These are phyloP conservation scores for Zygoascus flipseniorum DNA, from an alignment of 805 yeast genomes.

Conservation along the genomic window DNA sequence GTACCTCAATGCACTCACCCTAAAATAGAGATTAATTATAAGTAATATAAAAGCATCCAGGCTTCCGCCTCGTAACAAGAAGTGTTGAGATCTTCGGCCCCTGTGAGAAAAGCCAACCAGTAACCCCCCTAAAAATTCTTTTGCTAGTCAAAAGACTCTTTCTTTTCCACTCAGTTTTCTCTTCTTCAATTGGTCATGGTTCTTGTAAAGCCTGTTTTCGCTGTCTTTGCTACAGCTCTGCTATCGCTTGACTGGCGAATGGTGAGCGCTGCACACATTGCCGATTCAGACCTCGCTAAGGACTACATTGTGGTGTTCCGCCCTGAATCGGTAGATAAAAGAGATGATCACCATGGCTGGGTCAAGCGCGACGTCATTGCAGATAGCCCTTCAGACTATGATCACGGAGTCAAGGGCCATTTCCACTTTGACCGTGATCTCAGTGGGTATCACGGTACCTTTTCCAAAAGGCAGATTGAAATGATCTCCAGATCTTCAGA, in stretches of 20 bases:
- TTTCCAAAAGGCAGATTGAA: constrained; percentile 36
- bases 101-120: no score
- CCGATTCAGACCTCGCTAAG: background rate
- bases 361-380: constrained; percentile 1
- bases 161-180: no score
- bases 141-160: no score
- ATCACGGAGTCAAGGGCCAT: constrained; percentile 14
- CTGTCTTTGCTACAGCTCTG: background rate
- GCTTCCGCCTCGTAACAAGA: no score
- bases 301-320: constrained; percentile 15
- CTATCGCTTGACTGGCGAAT: background rate
- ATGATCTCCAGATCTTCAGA: constrained; percentile 42
- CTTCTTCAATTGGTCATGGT: background rate
- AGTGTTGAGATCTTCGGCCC: no score
- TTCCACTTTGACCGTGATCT: constrained; percentile 25
- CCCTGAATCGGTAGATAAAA: background rate
- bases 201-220: background rate
- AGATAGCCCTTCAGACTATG: constrained; percentile 2
- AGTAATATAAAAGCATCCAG: no score
- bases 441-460: constrained; percentile 40
- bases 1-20: no score
- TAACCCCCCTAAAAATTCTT: no score
- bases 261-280: background rate
- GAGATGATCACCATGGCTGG: constrained; percentile 10
- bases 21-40: no score